Conservation (phyloP, 2,329 filamentous ascomycete species). For the Sporothrix inflata region DNA sequence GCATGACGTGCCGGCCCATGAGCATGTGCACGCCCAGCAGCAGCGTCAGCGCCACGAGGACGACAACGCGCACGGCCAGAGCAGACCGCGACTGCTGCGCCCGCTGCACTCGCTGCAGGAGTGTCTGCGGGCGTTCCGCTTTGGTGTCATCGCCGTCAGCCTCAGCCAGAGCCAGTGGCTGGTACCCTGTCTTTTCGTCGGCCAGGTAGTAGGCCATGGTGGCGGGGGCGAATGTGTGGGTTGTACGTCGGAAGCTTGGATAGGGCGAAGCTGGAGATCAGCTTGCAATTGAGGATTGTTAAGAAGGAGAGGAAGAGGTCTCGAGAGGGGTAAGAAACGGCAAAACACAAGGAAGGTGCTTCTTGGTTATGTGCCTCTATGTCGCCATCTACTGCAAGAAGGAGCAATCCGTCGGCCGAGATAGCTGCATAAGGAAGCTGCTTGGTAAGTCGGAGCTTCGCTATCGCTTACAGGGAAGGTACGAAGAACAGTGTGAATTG, state of each 20-base stretch:
- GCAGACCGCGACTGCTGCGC: neutral
- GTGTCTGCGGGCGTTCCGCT: neutral
- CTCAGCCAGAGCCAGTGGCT: neutral
- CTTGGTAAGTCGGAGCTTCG: slow-evolving; percentile 11
- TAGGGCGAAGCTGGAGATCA: neutral
- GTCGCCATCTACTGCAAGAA: slow-evolving; percentile 19
- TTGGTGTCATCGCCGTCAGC: neutral
- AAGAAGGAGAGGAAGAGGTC: neutral
- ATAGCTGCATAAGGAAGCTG: slow-evolving; percentile 8
- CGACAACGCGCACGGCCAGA: slow-evolving; percentile 19
- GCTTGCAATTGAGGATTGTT: neutral
- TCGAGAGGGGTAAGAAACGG: neutral
- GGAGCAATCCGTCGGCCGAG: neutral
- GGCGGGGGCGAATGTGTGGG: neutral
- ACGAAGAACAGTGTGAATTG: neutral
- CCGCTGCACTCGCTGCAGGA: neutral
- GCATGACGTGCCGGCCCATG: neutral
- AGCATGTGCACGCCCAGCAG: slow-evolving; percentile 24
- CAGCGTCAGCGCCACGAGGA: slow-evolving; percentile 1
- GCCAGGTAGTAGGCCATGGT: slow-evolving; percentile 5
- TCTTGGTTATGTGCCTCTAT: neutral
- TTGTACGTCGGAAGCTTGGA: neutral
- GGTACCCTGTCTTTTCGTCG: slow-evolving; percentile 18
- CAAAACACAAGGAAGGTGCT: neutral
- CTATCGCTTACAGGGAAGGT: slow-evolving; percentile 9